Percentiles rank a stretch among this genome's conserved stretches.
phyloP scores from a whole-genome alignment of 306 rosid species.

The Coriaria nepalensis region DNA sequence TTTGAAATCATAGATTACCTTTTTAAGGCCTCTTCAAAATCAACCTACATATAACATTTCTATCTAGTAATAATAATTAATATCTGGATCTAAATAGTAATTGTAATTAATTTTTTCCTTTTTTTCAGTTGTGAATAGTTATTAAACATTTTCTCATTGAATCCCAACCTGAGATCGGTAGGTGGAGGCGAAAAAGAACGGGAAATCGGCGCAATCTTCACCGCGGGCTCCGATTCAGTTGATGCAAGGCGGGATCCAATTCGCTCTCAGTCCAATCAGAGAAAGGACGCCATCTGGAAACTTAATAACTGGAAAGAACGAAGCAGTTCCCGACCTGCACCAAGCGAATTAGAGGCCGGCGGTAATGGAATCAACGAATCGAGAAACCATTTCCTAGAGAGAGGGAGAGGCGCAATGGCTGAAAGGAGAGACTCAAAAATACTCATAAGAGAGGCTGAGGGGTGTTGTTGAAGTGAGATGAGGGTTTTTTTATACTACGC shows the following conservation, averaged over 20 bases:
- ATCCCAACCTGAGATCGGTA: constrained; percentile 30
- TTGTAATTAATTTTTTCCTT: neutral
- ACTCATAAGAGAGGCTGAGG: neutral
- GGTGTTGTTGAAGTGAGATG: no score
- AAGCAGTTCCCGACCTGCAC: constrained; percentile 99
- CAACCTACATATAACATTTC: no score
- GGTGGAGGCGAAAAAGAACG: neutral
- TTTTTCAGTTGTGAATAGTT: no score
- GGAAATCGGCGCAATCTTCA: constrained; percentile 31
- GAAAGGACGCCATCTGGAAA: neutral
- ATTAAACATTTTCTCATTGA: constrained; percentile 10
- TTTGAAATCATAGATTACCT: no score
- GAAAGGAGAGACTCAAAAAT: neutral
- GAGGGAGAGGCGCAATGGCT: neutral
- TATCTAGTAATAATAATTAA: neutral
- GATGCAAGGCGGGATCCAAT: constrained; percentile 94
- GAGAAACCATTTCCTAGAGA: neutral
- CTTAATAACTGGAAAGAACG: neutral
- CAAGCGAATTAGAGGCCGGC: constrained; percentile 99
- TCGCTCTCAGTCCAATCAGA: constrained; percentile 7
- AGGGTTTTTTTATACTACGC: no score
- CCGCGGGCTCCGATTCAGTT: constrained; percentile 84
- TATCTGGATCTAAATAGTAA: constrained; percentile 6
- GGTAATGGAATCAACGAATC: constrained; percentile 25
- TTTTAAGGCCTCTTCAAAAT: no score